Percentiles rank a stretch among this genome's conserved stretches.
Evolutionary conservation across 805 yeast genomes (phyloP).

Genomic region (Maudiozyma barnettii): DNA sequence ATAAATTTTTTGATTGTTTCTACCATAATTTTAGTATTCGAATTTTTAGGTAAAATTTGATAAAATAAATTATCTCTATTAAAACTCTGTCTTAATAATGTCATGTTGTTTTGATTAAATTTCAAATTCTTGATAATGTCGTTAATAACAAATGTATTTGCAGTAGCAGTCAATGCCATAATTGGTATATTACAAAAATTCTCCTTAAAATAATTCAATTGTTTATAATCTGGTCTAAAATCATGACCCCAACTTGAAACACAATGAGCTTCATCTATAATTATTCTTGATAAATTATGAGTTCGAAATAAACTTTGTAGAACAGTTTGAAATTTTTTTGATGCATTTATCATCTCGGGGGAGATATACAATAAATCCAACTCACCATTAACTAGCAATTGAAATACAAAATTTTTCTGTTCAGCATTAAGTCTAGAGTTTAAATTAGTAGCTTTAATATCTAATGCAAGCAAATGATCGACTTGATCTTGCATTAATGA

Average conservation of each 20-base stretch:
- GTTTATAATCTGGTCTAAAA: constrained; percentile 91
- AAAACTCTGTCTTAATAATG: constrained; percentile 78
- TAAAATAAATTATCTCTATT: constrained; percentile 80
- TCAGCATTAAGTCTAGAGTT: constrained; percentile 62
- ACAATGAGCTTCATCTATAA: constrained; percentile 97
- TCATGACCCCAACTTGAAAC: constrained; percentile 99
- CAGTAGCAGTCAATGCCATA: constrained; percentile 96
- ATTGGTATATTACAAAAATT: constrained; percentile 75
- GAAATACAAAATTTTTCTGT: constrained; percentile 54
- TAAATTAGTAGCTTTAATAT: constrained; percentile 79
- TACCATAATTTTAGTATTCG: constrained; percentile 30
- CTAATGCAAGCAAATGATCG: constrained; percentile 55
- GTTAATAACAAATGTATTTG: constrained; percentile 77
- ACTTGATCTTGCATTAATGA: constrained; percentile 98
- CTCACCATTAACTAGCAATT: constrained; percentile 52
- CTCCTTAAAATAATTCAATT: constrained; percentile 59
- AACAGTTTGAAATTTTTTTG: constrained; percentile 55
- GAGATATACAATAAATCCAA: constrained; percentile 77
- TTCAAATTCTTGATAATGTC: constrained; percentile 77
- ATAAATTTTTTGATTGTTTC: constrained; percentile 55
- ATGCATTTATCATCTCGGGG: constrained; percentile 87
- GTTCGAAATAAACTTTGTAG: constrained; percentile 48
- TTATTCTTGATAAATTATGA: constrained; percentile 65
- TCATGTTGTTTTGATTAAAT: constrained; percentile 39
- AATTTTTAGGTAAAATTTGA: constrained; percentile 60